phyloP scores from a whole-genome alignment of 2,329 filamentous ascomycete species.

The Venturia nashicola region DNA sequence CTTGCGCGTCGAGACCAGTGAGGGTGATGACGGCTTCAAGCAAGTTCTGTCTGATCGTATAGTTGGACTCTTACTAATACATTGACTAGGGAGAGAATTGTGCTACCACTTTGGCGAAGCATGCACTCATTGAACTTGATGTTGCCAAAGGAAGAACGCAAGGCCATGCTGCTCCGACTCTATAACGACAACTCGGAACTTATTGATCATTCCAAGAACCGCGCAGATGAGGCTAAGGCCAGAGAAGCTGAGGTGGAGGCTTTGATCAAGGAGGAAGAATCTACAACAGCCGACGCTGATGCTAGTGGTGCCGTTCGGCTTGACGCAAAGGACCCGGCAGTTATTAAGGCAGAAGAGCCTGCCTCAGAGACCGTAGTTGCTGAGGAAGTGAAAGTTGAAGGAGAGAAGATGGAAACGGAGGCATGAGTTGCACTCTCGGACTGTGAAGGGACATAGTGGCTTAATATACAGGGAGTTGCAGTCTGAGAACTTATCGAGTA shows the following conservation, averaged over 20 bases:
- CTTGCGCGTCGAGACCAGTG: conserved; percentile 66
- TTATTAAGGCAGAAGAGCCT: not conserved
- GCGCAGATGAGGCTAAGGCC: not conserved
- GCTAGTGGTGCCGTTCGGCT: not conserved
- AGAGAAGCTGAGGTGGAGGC: not conserved
- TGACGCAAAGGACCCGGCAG: not conserved
- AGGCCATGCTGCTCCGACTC: conserved; percentile 77
- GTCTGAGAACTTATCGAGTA: not conserved
- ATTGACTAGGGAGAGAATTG: conserved; percentile 55
- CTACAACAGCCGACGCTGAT: not conserved
- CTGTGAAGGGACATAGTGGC: not conserved
- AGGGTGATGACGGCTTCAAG: conserved; percentile 45
- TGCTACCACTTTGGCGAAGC: conserved; percentile 88
- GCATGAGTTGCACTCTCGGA: not conserved
- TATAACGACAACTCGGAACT: conserved; percentile 60
- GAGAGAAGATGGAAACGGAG: not conserved
- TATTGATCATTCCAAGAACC: conserved; percentile 9
- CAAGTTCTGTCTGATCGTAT: conserved; percentile 17
- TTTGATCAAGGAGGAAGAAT: not conserved
- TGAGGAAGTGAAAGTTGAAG: not conserved
- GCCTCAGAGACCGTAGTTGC: not conserved
- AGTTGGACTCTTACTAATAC: conserved; percentile 8
- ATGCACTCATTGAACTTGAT: conserved; percentile 88
- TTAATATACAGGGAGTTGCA: not conserved
- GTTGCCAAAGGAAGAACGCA: conserved; percentile 93